Evolutionary conservation across 345 rosid genomes (phyloP).

Genomic region (Bretschneidera sinensis): DNA sequence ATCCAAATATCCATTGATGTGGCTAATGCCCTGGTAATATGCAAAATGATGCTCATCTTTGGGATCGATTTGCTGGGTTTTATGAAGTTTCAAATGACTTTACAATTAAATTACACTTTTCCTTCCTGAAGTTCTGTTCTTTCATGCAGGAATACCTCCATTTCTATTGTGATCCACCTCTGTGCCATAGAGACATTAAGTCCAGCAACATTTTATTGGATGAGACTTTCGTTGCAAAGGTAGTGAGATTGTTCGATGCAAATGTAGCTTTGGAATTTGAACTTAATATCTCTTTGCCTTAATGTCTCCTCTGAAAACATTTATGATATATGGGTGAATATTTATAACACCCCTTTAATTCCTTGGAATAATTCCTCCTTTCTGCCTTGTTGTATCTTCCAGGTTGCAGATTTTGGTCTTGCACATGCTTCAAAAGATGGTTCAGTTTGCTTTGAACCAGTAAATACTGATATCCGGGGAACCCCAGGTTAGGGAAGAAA

Average conservation of each 20-base stretch:
- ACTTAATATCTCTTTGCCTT: not conserved
- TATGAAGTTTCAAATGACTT: slow-evolving; percentile 3
- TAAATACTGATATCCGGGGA: slow-evolving; percentile 82
- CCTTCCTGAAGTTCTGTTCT: slow-evolving; percentile 11
- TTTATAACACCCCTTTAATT: not conserved
- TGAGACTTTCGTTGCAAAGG: slow-evolving; percentile 89
- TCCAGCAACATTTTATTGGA: slow-evolving; percentile 95
- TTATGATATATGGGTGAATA: not conserved
- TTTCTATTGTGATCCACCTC: slow-evolving; percentile 92
- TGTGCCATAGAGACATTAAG: slow-evolving; percentile 94
- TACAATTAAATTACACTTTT: slow-evolving; percentile 1
- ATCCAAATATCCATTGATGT: slow-evolving; percentile 87
- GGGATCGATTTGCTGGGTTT: slow-evolving; percentile 8
- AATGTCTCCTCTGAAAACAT: not conserved
- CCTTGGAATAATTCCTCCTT: slow-evolving; percentile 7
- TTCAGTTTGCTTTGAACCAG: slow-evolving; percentile 82
- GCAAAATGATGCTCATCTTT: not conserved
- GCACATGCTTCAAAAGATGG: slow-evolving; percentile 89
- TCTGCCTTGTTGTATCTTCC: slow-evolving; percentile 21
- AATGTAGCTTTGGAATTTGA: not conserved
- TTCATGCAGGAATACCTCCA: slow-evolving; percentile 86
- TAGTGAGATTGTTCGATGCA: slow-evolving; percentile 15
- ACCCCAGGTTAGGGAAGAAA: slow-evolving; percentile 73
- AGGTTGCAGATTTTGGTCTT: slow-evolving; percentile 98
- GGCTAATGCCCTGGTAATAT: slow-evolving; percentile 91